Evolutionary conservation across 192 early-diverging fungal species (phyloP), one percentile per base, ranked within the genome.

Genomic region (Backusella macrospora): DNA sequence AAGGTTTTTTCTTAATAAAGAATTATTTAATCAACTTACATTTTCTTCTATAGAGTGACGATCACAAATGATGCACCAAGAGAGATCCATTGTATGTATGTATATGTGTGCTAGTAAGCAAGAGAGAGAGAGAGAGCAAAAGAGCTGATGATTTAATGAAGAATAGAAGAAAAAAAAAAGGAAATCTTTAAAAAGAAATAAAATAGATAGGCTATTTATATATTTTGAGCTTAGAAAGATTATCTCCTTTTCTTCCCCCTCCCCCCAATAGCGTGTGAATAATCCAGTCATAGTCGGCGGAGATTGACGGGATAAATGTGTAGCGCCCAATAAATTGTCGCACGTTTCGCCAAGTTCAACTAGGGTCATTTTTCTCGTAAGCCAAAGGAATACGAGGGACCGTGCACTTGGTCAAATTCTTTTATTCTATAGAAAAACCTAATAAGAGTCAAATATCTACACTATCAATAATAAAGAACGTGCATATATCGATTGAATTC

Each of bases 1-100:
- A 23, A 13, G 52, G 12, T 49, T 18, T 23, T 14, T n/a, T 9
- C 4, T 38, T 7, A 26, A 71, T 13, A 14, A 37, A n/a, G 62
- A 6, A 49, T 55, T 13, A 10, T 29, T 21, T 40, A 23, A 55
- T 21, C 18, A 42, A 42, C 70, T 23, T 71, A 71, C 70, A 42
- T 62, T 71, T 8, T 71, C 49, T 42, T 71, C 70, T 43, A 59
- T 43, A 71, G 52, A 71, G 38, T 71, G 70, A 62, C 70, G 49
- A 38, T 71, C 70, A 23, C 70, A 71, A 38, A 71, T 71, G 55
- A 71, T 71, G 29, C 70, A 71, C 70, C 70, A 71, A 62, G 70
- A 71, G 34, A 71, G 70, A 62, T 71, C 70, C 70, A 71, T 71
- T 44, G 59, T 34, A 5, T 42, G 18, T 15, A 38, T 16, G 18